Percentiles rank a stretch among this genome's conserved stretches.
Conservation (phyloP, 495 filamentous ascomycete species). For the Echria macrotheca region DNA sequence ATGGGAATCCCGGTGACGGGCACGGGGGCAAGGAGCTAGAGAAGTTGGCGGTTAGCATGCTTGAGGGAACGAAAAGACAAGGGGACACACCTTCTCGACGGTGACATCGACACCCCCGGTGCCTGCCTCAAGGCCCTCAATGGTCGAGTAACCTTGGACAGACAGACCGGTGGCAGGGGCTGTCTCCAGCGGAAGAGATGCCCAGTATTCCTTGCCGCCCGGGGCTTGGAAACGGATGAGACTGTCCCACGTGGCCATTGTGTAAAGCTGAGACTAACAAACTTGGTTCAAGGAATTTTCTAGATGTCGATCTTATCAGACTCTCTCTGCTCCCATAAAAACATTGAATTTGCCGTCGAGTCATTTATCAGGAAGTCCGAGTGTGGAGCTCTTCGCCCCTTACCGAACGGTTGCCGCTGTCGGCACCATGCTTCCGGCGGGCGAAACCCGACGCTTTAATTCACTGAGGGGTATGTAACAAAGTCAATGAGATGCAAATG, state of each 20-base stretch:
- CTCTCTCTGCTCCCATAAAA: too few relatives aligned
- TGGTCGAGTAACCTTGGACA: background rate
- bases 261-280: background rate
- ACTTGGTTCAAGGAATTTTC: background rate
- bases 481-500: too few relatives aligned
- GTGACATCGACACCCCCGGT: background rate
- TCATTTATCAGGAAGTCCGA: background rate
- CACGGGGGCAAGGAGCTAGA: constrained; percentile 2
- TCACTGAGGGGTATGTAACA: too few relatives aligned
- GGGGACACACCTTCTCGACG: constrained; percentile 5
- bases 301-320: background rate
- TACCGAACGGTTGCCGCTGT: background rate
- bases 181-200: background rate
- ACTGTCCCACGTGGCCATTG: constrained; percentile 2
- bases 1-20: constrained; percentile 2
- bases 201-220: background rate
- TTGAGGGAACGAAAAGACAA: too few relatives aligned
- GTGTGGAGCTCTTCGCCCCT: background rate
- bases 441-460: background rate
- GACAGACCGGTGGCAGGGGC: background rate
- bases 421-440: background rate
- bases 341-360: too few relatives aligned
- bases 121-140: background rate
- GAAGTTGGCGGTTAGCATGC: too few relatives aligned
- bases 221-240: background rate